A percentile compares a stretch with the other conserved stretches of the same genome.
Evolutionary conservation across 805 yeast species (phyloP).

Genomic region (Nakazawaea molendinolei): DNA sequence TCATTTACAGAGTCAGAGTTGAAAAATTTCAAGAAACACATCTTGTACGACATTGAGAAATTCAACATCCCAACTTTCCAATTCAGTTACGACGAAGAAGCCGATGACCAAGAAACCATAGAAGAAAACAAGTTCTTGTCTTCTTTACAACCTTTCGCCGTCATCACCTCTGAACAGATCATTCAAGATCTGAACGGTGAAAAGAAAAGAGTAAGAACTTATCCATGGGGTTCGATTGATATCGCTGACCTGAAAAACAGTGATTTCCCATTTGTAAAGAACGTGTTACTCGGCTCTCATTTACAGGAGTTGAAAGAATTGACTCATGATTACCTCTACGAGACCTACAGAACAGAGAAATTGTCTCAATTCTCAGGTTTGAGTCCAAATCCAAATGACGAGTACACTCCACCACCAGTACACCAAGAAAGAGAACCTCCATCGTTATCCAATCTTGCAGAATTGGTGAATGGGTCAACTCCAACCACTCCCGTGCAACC

Average conservation of each 20-base stretch:
- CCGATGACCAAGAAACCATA: slow-evolving; percentile 62
- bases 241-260: slow-evolving; percentile 44
- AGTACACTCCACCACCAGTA: background rate
- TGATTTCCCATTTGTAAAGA: slow-evolving; percentile 48
- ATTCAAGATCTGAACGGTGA: slow-evolving; percentile 40
- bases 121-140: slow-evolving; percentile 62
- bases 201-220: slow-evolving; percentile 51
- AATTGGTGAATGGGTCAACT: slow-evolving; percentile 24
- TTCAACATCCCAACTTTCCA: slow-evolving; percentile 70
- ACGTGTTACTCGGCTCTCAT: slow-evolving; percentile 53
- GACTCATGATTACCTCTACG: slow-evolving; percentile 59
- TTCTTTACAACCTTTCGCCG: slow-evolving; percentile 68
- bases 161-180: slow-evolving; percentile 58
- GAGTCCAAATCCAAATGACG: slow-evolving; percentile 17
- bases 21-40: slow-evolving; percentile 48
- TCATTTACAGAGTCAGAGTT: slow-evolving; percentile 60
- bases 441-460: slow-evolving; percentile 59
- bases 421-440: slow-evolving; percentile 33
- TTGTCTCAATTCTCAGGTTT: slow-evolving; percentile 47
- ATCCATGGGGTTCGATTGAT: slow-evolving; percentile 72
- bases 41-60: slow-evolving; percentile 56
- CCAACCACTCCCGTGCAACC: slow-evolving; percentile 7
- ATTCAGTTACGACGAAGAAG: slow-evolving; percentile 66
- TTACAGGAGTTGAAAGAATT: slow-evolving; percentile 59
- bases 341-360: slow-evolving; percentile 58